Conservation (phyloP, 2,329 filamentous ascomycete genomes). For the Colletotrichum higginsianum region DNA sequence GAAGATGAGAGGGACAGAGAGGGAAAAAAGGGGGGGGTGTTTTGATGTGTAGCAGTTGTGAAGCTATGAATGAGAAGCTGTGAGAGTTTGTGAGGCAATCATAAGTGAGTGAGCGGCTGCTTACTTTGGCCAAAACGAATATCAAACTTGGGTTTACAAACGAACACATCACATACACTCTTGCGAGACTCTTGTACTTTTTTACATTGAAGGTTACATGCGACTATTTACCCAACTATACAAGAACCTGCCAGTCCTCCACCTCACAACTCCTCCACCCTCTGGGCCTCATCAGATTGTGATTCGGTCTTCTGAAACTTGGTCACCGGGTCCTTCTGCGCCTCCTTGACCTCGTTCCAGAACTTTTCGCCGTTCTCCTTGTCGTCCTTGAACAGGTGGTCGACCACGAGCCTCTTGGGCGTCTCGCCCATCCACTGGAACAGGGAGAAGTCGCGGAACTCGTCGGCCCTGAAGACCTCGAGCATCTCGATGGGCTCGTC, state of each 20-base stretch:
- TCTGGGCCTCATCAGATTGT: background rate
- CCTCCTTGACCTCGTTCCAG: conserved; percentile 72
- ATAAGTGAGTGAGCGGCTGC: no score
- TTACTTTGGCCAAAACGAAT: no score
- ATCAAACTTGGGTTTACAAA: no score
- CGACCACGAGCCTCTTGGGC: conserved; percentile 74
- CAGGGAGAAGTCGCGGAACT: conserved; percentile 80
- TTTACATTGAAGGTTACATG: no score
- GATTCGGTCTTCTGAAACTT: conserved; percentile 40
- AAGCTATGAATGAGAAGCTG: no score
- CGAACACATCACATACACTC: no score
- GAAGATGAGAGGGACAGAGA: background rate
- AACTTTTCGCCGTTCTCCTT: conserved; percentile 74
- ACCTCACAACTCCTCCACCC: conserved; percentile 30
- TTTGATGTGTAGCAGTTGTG: no score
- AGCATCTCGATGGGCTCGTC: conserved; percentile 82
- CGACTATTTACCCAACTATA: background rate
- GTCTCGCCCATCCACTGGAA: conserved; percentile 85
- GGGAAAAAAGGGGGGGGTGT: no score
- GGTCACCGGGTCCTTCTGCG: conserved; percentile 71
- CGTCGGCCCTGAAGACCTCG: conserved; percentile 80
- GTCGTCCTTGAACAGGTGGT: conserved; percentile 76
- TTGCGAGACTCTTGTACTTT: no score
- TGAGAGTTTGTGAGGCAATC: no score
- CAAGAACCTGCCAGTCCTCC: background rate